phyloP scores from a whole-genome alignment of 352 stramenopile species.

The Phytophthora boehmeriae region DNA sequence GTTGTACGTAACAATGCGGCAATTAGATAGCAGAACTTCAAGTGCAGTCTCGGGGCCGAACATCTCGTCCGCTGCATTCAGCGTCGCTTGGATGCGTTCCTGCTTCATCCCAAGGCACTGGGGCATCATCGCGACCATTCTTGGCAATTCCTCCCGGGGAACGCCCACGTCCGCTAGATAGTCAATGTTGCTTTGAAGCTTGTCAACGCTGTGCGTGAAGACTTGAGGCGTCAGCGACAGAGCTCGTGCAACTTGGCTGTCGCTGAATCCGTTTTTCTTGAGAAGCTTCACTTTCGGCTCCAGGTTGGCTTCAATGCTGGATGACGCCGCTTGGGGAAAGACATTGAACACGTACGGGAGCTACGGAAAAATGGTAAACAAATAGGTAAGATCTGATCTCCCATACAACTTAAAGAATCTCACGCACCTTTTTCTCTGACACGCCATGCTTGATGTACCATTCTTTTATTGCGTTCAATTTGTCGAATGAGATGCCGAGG shows the following conservation, averaged over 20 bases:
- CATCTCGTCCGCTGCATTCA: slow-evolving; percentile 44
- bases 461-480: slow-evolving; percentile 29
- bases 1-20: slow-evolving; percentile 65
- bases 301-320: slow-evolving; percentile 41
- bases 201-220: slow-evolving; percentile 42
- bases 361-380: too few species aligned
- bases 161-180: slow-evolving; percentile 41
- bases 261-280: slow-evolving; percentile 33
- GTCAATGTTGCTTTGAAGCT: slow-evolving; percentile 36
- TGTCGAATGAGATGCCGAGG: slow-evolving; percentile 38
- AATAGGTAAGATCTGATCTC: background rate
- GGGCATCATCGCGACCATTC: slow-evolving; percentile 43
- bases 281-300: slow-evolving; percentile 53
- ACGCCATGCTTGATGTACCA: slow-evolving; percentile 52
- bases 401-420: background rate
- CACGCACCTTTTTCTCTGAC: slow-evolving; percentile 29
- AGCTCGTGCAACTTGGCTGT: slow-evolving; percentile 45
- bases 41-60: slow-evolving; percentile 37
- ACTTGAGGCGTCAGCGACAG: slow-evolving; percentile 49
- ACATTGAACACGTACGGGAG: slow-evolving; percentile 61
- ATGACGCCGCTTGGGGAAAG: slow-evolving; percentile 46
- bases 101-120: slow-evolving; percentile 43
- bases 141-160: slow-evolving; percentile 32
- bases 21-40: slow-evolving; percentile 26
- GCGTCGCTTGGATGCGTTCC: slow-evolving; percentile 47